Evolutionary conservation across 176 grass and related monocot species (phyloP), one percentile per base, ranked within the genome.

Genomic region (Musa troglodytarum): DNA sequence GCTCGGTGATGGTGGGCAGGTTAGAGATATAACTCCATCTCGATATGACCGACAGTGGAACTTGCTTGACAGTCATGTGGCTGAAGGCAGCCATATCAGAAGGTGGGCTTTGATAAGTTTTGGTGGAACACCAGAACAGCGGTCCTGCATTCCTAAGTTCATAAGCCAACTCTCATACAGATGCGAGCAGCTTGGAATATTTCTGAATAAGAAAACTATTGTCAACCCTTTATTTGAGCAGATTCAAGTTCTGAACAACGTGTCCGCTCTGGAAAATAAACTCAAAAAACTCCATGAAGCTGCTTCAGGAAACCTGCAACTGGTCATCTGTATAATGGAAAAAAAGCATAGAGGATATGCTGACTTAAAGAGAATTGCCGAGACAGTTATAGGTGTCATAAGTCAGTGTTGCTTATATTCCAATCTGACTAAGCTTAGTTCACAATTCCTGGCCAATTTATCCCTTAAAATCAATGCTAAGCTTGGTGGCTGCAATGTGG

Each of bases 361-460:
- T 13, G 87, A 96, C 81, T 85, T 96, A 76, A 96, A 96, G 80
- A 83, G 93, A 28, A 96, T 96, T 72, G 85, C 87, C 19, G 93
- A 96, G 51, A 96, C 93, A 57, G 82, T 83, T 29, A 88, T 96
- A 65, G 93, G 93, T 53, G 87, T 96, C 22, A 73, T 96, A 65
- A 92, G 89, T 43, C 93, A 96, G 63, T 96, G 93, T n/a, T 96
- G 93, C 82, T 82, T 96, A 72, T 96, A 96, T 76, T 79, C 85
- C 80, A 96, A 96, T 71, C 74, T 96, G 28, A 81, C 77, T 62
- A 90, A 88, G 65, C 79, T 85, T 20, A 92, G 69, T 4, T 88
- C 86, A 19, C 93, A 96, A 56, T 96, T 96, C 85, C 69, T 96
- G 50, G 83, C 80, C 13, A 96, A 92, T 85, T 68, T 96, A 79